A percentile compares a stretch with the other conserved stretches of the same genome.
These are phyloP conservation scores for Ogataea pilisensis DNA, from an alignment of 805 yeast species.

Conservation along the genomic window DNA sequence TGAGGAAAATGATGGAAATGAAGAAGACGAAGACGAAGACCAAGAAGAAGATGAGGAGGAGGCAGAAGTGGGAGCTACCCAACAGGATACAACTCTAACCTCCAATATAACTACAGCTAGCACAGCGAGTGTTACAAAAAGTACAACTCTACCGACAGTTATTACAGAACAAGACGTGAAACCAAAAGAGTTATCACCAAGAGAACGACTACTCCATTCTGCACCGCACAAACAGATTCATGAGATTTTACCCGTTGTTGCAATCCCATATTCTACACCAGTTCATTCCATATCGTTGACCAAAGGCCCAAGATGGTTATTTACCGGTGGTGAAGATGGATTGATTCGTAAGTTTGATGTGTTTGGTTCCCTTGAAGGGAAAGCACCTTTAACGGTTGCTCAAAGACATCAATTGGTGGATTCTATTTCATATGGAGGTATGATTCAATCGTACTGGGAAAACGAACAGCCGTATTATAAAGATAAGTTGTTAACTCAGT, in stretches of 20 bases:
- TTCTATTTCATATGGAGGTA: slow-evolving; percentile 80
- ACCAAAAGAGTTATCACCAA: slow-evolving; percentile 8
- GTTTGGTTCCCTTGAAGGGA: slow-evolving; percentile 79
- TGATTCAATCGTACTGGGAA: slow-evolving; percentile 85
- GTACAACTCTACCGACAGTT: no score
- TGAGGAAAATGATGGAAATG: slow-evolving; percentile 20
- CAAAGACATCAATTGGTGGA: slow-evolving; percentile 89
- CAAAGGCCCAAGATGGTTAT: slow-evolving; percentile 78
- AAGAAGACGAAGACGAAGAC: slow-evolving; percentile 21
- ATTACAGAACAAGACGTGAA: slow-evolving; percentile 2
- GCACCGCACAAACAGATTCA: slow-evolving; percentile 51
- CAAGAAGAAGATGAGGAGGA: slow-evolving; percentile 19
- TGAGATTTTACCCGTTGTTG: slow-evolving; percentile 80
- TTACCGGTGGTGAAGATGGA: slow-evolving; percentile 96
- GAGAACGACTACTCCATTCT: slow-evolving; percentile 32
- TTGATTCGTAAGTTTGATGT: slow-evolving; percentile 87
- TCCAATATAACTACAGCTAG: slow-evolving; percentile 1
- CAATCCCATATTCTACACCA: slow-evolving; percentile 76
- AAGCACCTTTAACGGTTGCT: slow-evolving; percentile 80
- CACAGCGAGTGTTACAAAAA: no score
- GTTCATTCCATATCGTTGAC: slow-evolving; percentile 76
- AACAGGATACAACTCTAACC: no score
- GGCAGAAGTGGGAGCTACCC: slow-evolving; percentile 22
- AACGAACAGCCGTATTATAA: slow-evolving; percentile 79
- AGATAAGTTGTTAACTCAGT: slow-evolving; percentile 30